These are phyloP conservation scores for Boletus patriciae DNA, from an alignment of 768 basidiomycete genomes.

Conservation along the genomic window DNA sequence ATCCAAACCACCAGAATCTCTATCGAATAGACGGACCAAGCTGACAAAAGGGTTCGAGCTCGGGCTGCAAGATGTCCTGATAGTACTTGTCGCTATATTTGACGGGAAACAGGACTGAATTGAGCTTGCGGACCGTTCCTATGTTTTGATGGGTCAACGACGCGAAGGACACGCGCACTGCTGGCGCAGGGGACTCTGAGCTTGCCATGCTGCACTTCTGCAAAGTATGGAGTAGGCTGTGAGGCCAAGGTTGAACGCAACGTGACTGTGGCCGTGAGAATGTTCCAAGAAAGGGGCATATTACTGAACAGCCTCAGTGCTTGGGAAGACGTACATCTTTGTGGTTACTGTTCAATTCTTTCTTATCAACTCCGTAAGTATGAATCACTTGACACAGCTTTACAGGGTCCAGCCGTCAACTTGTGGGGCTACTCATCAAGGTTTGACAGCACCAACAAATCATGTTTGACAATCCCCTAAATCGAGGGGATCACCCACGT, in stretches of 20 bases:
- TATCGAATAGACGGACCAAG: conserved; percentile 58
- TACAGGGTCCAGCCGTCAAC: conserved; percentile 29
- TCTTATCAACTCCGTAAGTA: conserved; percentile 27
- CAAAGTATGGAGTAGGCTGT: conserved; percentile 15
- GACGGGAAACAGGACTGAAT: conserved; percentile 84
- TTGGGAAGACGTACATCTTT: conserved; percentile 18
- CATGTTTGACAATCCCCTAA: conserved; percentile 18
- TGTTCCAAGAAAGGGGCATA: neutral
- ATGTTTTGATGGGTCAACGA: conserved; percentile 80
- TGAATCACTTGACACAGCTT: conserved; percentile 18
- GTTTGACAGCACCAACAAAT: conserved; percentile 30
- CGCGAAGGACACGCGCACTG: conserved; percentile 62
- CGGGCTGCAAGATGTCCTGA: conserved; percentile 69
- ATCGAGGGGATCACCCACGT: conserved; percentile 22
- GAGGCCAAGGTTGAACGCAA: conserved; percentile 6
- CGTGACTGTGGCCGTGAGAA: conserved; percentile 28
- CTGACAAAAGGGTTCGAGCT: conserved; percentile 85
- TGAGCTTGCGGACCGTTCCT: conserved; percentile 62
- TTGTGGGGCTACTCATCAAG: conserved; percentile 21
- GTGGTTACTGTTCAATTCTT: conserved; percentile 21
- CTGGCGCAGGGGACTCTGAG: conserved; percentile 17
- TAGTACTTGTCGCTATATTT: conserved; percentile 90
- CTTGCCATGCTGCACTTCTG: conserved; percentile 21
- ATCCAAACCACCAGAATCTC: conserved; percentile 6
- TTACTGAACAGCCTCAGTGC: conserved; percentile 9